Conservation (phyloP, 805 yeast genomes). For the Dipodascus albidus region DNA sequence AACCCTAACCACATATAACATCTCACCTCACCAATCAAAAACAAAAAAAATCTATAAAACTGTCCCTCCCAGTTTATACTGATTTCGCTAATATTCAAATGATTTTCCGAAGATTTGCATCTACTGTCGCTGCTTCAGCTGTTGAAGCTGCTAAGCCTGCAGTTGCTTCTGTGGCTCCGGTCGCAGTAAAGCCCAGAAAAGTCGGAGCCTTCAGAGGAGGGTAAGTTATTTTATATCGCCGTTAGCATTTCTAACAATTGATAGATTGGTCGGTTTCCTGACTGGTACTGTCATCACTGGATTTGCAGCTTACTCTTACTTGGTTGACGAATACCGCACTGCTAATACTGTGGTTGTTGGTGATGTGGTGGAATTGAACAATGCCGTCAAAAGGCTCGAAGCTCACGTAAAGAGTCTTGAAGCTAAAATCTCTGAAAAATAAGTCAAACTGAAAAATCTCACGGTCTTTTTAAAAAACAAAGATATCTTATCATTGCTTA, state of each 20-base stretch:
- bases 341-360: slow-evolving; percentile 16
- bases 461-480: not conserved
- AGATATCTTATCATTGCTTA: not conserved
- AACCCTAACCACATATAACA: too few species aligned
- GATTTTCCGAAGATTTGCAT: not conserved
- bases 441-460: not conserved
- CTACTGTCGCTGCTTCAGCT: slow-evolving; percentile 1
- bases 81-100: too few species aligned
- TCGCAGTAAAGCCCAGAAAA: slow-evolving; percentile 9
- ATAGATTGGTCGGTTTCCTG: slow-evolving; percentile 58
- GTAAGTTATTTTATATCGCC: too few species aligned
- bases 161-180: not conserved
- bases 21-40: too few species aligned
- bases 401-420: slow-evolving; percentile 36
- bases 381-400: slow-evolving; percentile 55
- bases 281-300: slow-evolving; percentile 70
- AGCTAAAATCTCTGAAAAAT: too few species aligned
- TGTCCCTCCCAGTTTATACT: too few species aligned
- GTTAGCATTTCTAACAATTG: slow-evolving; percentile 3
- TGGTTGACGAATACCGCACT: slow-evolving; percentile 62
- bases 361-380: slow-evolving; percentile 38
- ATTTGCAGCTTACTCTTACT: slow-evolving; percentile 62
- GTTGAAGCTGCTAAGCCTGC: not conserved
- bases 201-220: slow-evolving; percentile 36
- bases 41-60: too few species aligned